A percentile compares a stretch with the other conserved stretches of the same genome.
Evolutionary conservation across 345 rosid species (phyloP).

Genomic region (Ailanthus altissimus): DNA sequence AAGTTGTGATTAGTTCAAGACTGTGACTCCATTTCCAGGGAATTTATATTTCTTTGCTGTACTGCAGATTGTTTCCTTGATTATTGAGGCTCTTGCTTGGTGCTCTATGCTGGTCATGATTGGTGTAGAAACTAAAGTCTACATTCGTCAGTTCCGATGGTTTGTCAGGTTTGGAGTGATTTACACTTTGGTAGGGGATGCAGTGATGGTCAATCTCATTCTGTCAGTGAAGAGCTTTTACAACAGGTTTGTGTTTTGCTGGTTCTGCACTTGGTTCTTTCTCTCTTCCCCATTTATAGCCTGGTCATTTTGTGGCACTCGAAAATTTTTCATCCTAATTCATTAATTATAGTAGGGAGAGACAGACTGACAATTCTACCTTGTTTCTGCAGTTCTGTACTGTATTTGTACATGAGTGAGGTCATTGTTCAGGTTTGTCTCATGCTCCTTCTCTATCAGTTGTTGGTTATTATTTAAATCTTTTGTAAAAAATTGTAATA

Average conservation of each 20-base stretch:
- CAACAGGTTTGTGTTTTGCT: slow-evolving; percentile 51
- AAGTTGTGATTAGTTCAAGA: neutral
- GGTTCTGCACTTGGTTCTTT: neutral
- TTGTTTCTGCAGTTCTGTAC: slow-evolving; percentile 59
- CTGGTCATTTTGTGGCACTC: neutral
- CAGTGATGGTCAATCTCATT: slow-evolving; percentile 79
- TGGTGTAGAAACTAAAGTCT: slow-evolving; percentile 74
- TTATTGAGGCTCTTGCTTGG: slow-evolving; percentile 80
- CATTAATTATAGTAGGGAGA: neutral
- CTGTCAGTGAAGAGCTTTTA: slow-evolving; percentile 69
- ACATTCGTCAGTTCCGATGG: slow-evolving; percentile 86
- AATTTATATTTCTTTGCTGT: slow-evolving; percentile 20
- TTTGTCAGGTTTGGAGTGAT: slow-evolving; percentile 81
- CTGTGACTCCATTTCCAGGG: neutral
- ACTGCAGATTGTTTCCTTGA: slow-evolving; percentile 70
- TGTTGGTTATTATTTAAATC: neutral
- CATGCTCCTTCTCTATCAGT: slow-evolving; percentile 19
- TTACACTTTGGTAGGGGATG: slow-evolving; percentile 79
- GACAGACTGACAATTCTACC: slow-evolving; percentile 32
- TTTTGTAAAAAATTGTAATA: neutral
- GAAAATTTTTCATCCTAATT: neutral
- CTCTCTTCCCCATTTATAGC: neutral
- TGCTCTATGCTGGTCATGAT: slow-evolving; percentile 74
- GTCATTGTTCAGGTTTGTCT: slow-evolving; percentile 79
- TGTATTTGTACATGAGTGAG: slow-evolving; percentile 81